Base-by-base conservation (phyloP, 345 rosid species). In the Brassica juncea region DNA sequence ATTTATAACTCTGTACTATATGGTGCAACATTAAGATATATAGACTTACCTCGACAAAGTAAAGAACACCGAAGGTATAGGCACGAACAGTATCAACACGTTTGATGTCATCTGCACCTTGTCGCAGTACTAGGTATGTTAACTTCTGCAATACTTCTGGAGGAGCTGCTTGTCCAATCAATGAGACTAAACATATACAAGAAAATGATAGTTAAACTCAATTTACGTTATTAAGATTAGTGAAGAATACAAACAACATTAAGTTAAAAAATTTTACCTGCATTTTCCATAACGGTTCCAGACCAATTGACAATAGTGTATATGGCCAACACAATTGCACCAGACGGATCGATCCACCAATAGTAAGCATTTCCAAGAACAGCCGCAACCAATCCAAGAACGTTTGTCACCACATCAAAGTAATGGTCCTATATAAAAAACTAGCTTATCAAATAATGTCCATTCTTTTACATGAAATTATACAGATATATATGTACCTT, bases 321-420 rank as follows among this genome's bases (percentile, higher is more conserved):
- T 5, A 94, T 68, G 35, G 97, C 99, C 57, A 92, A 94, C 62
- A 86, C 70, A 34, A 91, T 88, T 25, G 97, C 97, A 73, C 97
- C 99, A 19, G 77, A 80, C 0, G 99, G 97, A 70, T 94, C 99
- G 5, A 94, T 88, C 97, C 97, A 94, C 99, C 97, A 94, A 68
- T 81, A 86, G 78, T 66, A 84, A 31, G 82, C 78, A 82, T 92
- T 90, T 42, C 93, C 97, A 34, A 94, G 91, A 80, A 92, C 77
- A 16, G 97, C 99, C 2, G 99, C 89, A 10, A 84, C 86, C 15
- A 94, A 72, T 63, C 97, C 99, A 9, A 92, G 90, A 44, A 94
- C 86, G 69, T 94, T 94, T 42, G 97, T 94, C 58, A 92, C 73
- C 72, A 94, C 97, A 61, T 94, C 97, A 66, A 94, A 92, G 55